Percentiles rank a stretch among this genome's conserved stretches.
These are phyloP conservation scores for Septoria petroselini DNA, from an alignment of 2,329 filamentous ascomycete species.

Conservation along the genomic window DNA sequence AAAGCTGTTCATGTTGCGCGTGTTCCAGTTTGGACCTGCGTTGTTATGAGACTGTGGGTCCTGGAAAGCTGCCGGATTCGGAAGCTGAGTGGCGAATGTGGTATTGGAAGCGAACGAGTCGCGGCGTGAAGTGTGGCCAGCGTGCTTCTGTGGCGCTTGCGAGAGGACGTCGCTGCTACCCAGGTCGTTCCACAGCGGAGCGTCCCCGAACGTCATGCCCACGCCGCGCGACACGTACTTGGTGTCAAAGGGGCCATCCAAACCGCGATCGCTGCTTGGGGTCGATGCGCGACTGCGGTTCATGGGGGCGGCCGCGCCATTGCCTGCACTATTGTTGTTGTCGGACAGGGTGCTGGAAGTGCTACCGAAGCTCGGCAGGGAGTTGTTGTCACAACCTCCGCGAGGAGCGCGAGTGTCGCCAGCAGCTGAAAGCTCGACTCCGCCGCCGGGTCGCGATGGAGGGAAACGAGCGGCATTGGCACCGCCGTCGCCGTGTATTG, in stretches of 20 bases:
- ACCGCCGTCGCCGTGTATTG: background rate
- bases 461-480: background rate
- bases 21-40: background rate
- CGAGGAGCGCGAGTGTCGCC: background rate
- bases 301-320: background rate
- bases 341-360: background rate
- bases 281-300: background rate
- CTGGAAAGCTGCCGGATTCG: background rate
- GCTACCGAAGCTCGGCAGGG: background rate
- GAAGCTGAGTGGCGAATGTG: slow-evolving; percentile 15
- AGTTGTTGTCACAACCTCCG: slow-evolving; percentile 7
- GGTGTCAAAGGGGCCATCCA: background rate
- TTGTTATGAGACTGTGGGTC: background rate
- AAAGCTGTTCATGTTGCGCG: background rate
- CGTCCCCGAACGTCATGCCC: background rate
- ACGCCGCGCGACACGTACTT: background rate
- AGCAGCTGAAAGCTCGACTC: background rate
- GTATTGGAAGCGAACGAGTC: slow-evolving; percentile 7
- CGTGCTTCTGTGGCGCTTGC: slow-evolving; percentile 4
- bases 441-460: background rate
- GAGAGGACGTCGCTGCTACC: background rate
- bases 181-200: no score
- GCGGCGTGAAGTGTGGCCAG: background rate
- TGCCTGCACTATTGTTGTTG: background rate
- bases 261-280: background rate